Percentiles rank a stretch among this genome's conserved stretches.
These are phyloP conservation scores for Leccinum boreale DNA, from an alignment of 768 basidiomycete species.

Conservation along the genomic window DNA sequence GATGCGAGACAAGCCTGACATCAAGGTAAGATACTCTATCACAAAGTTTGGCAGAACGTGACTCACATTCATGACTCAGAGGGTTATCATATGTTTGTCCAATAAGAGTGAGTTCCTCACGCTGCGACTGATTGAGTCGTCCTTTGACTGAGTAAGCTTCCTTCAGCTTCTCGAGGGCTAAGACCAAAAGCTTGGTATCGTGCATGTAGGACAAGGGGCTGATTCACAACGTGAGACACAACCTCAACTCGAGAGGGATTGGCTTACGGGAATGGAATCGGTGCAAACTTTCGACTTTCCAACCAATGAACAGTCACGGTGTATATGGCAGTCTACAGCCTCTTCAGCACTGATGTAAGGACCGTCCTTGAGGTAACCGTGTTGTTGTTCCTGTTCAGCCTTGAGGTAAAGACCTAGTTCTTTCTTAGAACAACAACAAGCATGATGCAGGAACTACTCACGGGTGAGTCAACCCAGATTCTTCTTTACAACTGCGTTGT, in stretches of 20 bases:
- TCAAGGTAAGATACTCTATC: constrained; percentile 4
- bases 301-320: constrained; percentile 99
- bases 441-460: constrained; percentile 30
- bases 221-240: constrained; percentile 4
- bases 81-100: constrained; percentile 99
- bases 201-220: constrained; percentile 98
- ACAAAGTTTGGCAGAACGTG: neutral
- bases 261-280: constrained; percentile 94
- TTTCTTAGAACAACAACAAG: constrained; percentile 1
- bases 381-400: constrained; percentile 98
- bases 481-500: constrained; percentile 99
- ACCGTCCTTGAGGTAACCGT: constrained; percentile 98
- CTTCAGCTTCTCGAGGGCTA: constrained; percentile 97
- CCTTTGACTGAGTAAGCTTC: constrained; percentile 99
- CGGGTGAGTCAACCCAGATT: constrained; percentile 97
- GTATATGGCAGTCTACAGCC: constrained; percentile 97
- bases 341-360: constrained; percentile 99
- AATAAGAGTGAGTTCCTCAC: constrained; percentile 95
- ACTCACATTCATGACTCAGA: constrained; percentile 90
- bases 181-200: constrained; percentile 94
- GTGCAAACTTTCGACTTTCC: constrained; percentile 95
- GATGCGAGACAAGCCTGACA: constrained; percentile 83
- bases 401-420: constrained; percentile 81
- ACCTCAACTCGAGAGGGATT: neutral
- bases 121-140: constrained; percentile 95